These are phyloP conservation scores for Beauveria scarabaeidicola DNA, from an alignment of 2,329 filamentous ascomycete species.

Conservation along the genomic window DNA sequence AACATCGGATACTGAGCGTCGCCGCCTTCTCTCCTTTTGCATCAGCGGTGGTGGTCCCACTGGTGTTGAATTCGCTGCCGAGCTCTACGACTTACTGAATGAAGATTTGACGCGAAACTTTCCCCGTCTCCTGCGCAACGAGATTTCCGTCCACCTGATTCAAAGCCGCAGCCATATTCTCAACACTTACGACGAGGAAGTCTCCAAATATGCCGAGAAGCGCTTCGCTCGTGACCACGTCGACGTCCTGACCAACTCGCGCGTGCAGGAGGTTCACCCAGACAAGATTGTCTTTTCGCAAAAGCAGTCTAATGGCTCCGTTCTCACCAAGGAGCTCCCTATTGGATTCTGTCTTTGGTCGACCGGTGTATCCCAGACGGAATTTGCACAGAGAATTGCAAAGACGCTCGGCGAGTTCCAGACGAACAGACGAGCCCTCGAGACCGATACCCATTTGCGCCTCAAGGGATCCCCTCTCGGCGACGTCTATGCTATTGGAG, in stretches of 20 bases:
- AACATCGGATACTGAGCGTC: constrained; percentile 78
- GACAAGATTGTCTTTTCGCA: constrained; percentile 89
- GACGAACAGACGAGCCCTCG: constrained; percentile 82
- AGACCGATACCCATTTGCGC: constrained; percentile 89
- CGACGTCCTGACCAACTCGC: constrained; percentile 83
- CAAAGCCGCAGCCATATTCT: constrained; percentile 91
- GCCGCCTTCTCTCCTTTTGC: constrained; percentile 87
- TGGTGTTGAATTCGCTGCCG: constrained; percentile 94
- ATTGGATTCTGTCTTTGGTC: constrained; percentile 98
- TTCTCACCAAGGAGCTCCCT: constrained; percentile 84
- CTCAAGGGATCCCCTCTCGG: constrained; percentile 82
- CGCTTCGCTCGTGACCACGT: constrained; percentile 87
- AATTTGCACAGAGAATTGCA: constrained; percentile 69
- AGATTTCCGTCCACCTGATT: constrained; percentile 95
- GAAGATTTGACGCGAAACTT: constrained; percentile 82
- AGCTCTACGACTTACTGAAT: constrained; percentile 91
- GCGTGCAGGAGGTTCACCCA: constrained; percentile 77
- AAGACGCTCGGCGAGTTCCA: constrained; percentile 68
- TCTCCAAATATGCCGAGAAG: constrained; percentile 86
- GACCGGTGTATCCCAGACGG: constrained; percentile 82
- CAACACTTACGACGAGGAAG: constrained; percentile 94
- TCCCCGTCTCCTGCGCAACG: constrained; percentile 84
- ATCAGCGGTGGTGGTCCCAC: constrained; percentile 91
- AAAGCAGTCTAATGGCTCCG: constrained; percentile 60
- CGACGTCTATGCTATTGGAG: constrained; percentile 93